Evolutionary conservation across 2,329 filamentous ascomycete genomes (phyloP).

Genomic region (Penicillium nordicum): DNA sequence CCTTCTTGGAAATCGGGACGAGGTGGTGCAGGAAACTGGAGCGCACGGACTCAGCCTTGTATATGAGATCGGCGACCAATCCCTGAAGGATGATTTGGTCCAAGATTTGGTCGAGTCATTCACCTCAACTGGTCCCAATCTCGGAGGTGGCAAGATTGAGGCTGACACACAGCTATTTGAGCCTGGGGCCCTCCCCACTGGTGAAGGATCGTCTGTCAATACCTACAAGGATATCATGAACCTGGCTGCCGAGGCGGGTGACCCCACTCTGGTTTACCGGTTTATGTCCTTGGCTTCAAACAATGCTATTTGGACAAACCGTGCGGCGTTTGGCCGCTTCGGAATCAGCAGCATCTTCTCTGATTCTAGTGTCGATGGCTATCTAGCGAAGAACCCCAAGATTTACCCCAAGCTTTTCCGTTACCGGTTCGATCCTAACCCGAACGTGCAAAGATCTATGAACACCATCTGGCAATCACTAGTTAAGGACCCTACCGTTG

Average conservation of each 20-base stretch:
- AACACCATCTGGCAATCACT: slow-evolving; percentile 95
- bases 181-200: slow-evolving; percentile 81
- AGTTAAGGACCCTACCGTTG: slow-evolving; percentile 79
- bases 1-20: slow-evolving; percentile 81
- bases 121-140: slow-evolving; percentile 61
- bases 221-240: slow-evolving; percentile 98
- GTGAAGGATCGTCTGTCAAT: slow-evolving; percentile 82
- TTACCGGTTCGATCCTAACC: slow-evolving; percentile 92
- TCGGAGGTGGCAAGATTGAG: slow-evolving; percentile 72
- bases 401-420: slow-evolving; percentile 92
- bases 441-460: slow-evolving; percentile 91
- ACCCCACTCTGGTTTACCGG: slow-evolving; percentile 93
- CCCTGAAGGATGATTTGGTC: slow-evolving; percentile 76
- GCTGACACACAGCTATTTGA: slow-evolving; percentile 93
- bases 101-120: slow-evolving; percentile 86
- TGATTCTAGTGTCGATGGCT: slow-evolving; percentile 67
- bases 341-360: slow-evolving; percentile 89
- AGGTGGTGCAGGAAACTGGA: slow-evolving; percentile 92
- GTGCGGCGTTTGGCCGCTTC: slow-evolving; percentile 91
- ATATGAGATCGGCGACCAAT: slow-evolving; percentile 84
- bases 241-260: slow-evolving; percentile 91
- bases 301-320: slow-evolving; percentile 94
- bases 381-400: slow-evolving; percentile 78
- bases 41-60: slow-evolving; percentile 87
- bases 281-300: slow-evolving; percentile 98